Evolutionary conservation across 106 monocot species (phyloP).

Genomic region (Dendrobium officinale): DNA sequence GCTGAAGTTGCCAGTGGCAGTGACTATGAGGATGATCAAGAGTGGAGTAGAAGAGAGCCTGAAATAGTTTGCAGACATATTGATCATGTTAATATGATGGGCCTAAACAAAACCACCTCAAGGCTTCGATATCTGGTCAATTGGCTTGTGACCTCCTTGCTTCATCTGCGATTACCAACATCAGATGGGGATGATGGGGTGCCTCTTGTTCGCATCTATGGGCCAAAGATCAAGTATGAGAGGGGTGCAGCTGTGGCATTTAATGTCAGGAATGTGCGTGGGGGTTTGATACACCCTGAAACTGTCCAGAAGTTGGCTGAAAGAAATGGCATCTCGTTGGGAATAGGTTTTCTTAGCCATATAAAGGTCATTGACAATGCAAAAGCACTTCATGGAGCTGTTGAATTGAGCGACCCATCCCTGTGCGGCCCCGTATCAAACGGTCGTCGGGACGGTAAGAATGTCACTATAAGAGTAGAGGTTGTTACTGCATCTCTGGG

Average conservation of each 20-base stretch:
- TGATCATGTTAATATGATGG: constrained; percentile 80
- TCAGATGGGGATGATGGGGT: constrained; percentile 24
- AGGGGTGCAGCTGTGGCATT: constrained; percentile 82
- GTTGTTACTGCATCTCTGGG: constrained; percentile 85
- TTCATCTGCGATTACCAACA: constrained; percentile 54
- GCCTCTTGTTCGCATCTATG: constrained; percentile 66
- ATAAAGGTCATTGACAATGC: constrained; percentile 42
- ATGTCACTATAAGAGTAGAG: constrained; percentile 39
- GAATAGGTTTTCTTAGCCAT: constrained; percentile 79
- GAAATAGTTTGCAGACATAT: constrained; percentile 77
- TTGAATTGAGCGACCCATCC: constrained; percentile 26
- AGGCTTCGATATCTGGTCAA: constrained; percentile 71
- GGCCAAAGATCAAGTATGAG: constrained; percentile 89
- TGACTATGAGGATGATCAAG: constrained; percentile 52
- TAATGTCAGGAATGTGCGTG: constrained; percentile 44
- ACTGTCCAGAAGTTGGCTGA: constrained; percentile 73
- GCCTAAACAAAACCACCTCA: constrained; percentile 80
- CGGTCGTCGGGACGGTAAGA: constrained; percentile 40
- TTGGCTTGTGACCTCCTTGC: constrained; percentile 80
- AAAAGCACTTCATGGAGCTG: constrained; percentile 31
- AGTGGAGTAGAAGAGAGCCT: constrained; percentile 59
- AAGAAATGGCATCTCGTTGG: constrained; percentile 64
- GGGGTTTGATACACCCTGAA: constrained; percentile 51
- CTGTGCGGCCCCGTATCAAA: constrained; percentile 26
- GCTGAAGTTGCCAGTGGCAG: constrained; percentile 1